A percentile compares a stretch with the other conserved stretches of the same genome.
Conservation (phyloP, 2,329 filamentous ascomycete genomes). For the Metarhizium guizhouense region DNA sequence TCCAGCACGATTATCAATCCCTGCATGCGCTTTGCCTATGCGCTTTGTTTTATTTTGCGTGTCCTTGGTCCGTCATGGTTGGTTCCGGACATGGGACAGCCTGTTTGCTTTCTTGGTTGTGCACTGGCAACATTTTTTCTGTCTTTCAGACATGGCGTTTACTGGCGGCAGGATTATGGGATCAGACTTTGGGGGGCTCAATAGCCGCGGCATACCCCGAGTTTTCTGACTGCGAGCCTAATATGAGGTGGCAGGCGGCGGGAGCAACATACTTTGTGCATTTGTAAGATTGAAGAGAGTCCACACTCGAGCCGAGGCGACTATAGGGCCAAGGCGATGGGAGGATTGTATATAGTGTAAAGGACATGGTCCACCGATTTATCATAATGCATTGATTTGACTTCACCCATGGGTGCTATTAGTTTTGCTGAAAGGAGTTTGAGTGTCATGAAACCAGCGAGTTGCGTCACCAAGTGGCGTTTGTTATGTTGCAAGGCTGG, state of each 20-base stretch:
- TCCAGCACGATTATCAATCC: background rate
- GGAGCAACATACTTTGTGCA: conserved; percentile 1
- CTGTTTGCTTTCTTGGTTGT: background rate
- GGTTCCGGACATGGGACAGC: background rate
- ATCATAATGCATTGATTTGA: background rate
- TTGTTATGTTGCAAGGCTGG: too few relatives aligned
- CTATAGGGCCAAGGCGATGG: background rate
- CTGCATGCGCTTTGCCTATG: background rate
- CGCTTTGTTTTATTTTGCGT: background rate
- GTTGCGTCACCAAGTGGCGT: too few relatives aligned
- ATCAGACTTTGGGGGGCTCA: background rate
- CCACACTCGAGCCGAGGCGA: background rate
- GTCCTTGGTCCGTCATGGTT: background rate
- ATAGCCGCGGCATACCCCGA: background rate
- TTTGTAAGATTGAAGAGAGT: conserved; percentile 3
- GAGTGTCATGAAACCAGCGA: too few relatives aligned
- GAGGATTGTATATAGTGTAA: background rate
- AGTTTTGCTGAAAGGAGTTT: too few relatives aligned
- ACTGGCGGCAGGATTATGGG: background rate
- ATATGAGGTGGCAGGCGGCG: background rate
- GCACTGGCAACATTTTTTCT: conserved; percentile 1
- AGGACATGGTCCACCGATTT: conserved; percentile 1
- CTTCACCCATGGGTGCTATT: background rate
- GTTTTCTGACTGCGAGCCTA: conserved; percentile 2
- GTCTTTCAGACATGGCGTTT: conserved; percentile 3